Base-by-base conservation (phyloP, 2,329 filamentous ascomycete species). In the Aureobasidium leucospermi region DNA sequence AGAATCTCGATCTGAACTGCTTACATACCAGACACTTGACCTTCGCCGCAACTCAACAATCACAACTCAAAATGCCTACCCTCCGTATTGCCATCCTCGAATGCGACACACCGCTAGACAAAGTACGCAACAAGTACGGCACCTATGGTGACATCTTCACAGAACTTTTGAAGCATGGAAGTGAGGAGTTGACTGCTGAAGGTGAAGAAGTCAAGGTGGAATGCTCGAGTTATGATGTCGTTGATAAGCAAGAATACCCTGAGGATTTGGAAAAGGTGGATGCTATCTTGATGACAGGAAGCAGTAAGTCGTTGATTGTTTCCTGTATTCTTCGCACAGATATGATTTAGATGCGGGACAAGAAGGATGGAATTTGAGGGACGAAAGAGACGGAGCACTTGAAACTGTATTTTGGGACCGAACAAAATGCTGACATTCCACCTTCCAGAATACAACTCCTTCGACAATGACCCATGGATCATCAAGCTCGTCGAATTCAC, bases 81-180 rank as follows among this genome's bases (percentile, higher is more conserved):
- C 76, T 93, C 65, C 87, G 89, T 59, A 87, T 96, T 73, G 91
- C 92, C 48, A 82, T 97, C 66, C 85, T 97, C 65, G 90, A 96
- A 79, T 87, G 89, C 77, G 93, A 96, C 74, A 88, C 83, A 1
- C 90, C 90, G 1, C 78, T 88, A 52, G 81, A 84, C 1, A 74
- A 81, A 45, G 83, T 87, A 39, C 76, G 82, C 58, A 79, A 79
- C 59, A 83, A 83, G 67, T 91, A 88, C 73, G 83, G 84, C 55
- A 80, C 80, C 62, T 96, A 96, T 74, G 83, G 85, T 63, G 86
- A 84, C 63, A 81, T 81, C 45, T 78, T 85, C 66, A 75, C 77
- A 62, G 75, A 75, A 16, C 73, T 79, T 42, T 76, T 84, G 6
- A 70, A 78, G 59, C 75, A 74, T n/a, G 78, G 78, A 6, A 81